Evolutionary conservation across 768 basidiomycete genomes (phyloP), one percentile per base, ranked within the genome.

Genomic region (Trametes gibbosa): DNA sequence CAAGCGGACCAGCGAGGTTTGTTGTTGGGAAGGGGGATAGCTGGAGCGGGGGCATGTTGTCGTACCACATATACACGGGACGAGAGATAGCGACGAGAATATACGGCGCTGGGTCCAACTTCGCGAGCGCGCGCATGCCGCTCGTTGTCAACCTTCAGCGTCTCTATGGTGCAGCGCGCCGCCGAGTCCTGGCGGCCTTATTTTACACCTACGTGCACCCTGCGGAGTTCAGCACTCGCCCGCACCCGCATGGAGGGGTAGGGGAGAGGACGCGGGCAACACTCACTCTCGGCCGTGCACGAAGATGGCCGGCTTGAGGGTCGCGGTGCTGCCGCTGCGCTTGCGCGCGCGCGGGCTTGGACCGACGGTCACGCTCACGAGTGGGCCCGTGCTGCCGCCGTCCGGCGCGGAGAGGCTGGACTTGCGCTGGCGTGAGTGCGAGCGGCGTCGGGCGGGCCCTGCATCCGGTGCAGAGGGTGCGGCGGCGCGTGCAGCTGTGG

Each of bases 251-350:
- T 6, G 5, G 12, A 25, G 53, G n/a, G 8, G 49, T 25, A 35
- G 43, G 23, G 56, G 23, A 14, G 35, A 34, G 53, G 23, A 57
- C 57, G 45, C 17, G 9, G 46, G 27, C 40, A 29, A 51, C 35
- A 66, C 68, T 59, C 56, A 69, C 68, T 65, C 64, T 61, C 68
- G 64, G 37, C 64, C 63, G 39, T 67, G 65, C n/a, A 67, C 64
- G 61, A 65, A 63, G 24, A 69, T 67, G 47, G 68, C 65, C 45
- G 68, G 68, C 43, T 64, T 64, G 39, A 69, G 55, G 17, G 53
- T 57, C 37, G 63, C 54, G 13, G 62, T 65, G 48, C 66, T 64
- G 19, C 62, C 64, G 40, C 66, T 66, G 40, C 61, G 57, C 52
- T 66, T 69, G 47, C 68, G 61, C 29, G 58, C 35, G 37, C 65